A percentile compares a stretch with the other conserved stretches of the same genome.
phyloP scores from a whole-genome alignment of 2,329 filamentous ascomycete genomes.

The Podosphaera xanthii region DNA sequence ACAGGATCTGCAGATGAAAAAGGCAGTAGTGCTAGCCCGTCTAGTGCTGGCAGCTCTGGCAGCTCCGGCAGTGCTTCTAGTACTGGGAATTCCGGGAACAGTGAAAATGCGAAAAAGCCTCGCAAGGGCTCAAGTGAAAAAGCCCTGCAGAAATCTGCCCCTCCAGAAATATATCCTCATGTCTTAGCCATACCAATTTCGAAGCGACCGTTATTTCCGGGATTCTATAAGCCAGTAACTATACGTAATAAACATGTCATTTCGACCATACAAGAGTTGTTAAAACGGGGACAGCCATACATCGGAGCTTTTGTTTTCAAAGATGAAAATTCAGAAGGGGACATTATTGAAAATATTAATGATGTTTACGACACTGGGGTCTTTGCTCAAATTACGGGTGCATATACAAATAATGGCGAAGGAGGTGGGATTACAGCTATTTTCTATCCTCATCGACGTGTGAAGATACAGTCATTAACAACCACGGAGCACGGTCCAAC shows the following conservation, averaged over 20 bases:
- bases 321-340: slow-evolving; percentile 80
- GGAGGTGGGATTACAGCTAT: slow-evolving; percentile 75
- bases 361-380: slow-evolving; percentile 93
- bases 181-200: slow-evolving; percentile 94
- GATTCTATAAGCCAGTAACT: slow-evolving; percentile 97
- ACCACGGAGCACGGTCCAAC: slow-evolving; percentile 26
- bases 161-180: slow-evolving; percentile 91
- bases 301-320: slow-evolving; percentile 94
- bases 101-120: slow-evolving; percentile 47
- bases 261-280: slow-evolving; percentile 81
- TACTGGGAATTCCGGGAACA: slow-evolving; percentile 15
- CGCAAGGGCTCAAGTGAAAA: slow-evolving; percentile 45
- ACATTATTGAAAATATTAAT: slow-evolving; percentile 71
- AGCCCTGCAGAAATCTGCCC: slow-evolving; percentile 63
- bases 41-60: slow-evolving; percentile 3
- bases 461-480: slow-evolving; percentile 67
- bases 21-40: slow-evolving; percentile 1
- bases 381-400: slow-evolving; percentile 93
- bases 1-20: slow-evolving; percentile 8
- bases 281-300: slow-evolving; percentile 91
- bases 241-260: slow-evolving; percentile 85
- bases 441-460: slow-evolving; percentile 83
- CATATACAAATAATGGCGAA: slow-evolving; percentile 75
- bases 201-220: slow-evolving; percentile 80
- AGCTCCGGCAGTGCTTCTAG: slow-evolving; percentile 11